phyloP scores from a whole-genome alignment of 106 monocot genomes.

The Posidonia australis region DNA sequence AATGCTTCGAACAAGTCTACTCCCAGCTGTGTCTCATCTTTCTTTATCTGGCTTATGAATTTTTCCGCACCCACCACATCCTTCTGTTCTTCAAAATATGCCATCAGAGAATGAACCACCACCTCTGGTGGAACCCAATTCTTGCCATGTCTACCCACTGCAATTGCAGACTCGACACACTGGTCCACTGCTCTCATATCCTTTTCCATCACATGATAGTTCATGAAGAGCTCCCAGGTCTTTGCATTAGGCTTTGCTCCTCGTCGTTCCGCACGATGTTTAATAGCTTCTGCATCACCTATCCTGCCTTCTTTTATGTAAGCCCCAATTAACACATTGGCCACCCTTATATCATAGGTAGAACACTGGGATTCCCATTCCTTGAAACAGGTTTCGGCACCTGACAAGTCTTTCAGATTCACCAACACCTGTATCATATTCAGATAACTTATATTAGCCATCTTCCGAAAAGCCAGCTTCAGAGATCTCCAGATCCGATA shows the following conservation, averaged over 20 bases:
- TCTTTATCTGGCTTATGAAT: conserved; percentile 48
- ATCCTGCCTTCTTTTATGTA: conserved; percentile 62
- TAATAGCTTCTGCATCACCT: conserved; percentile 48
- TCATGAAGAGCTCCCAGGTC: conserved; percentile 90
- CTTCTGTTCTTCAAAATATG: conserved; percentile 54
- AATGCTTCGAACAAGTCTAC: conserved; percentile 51
- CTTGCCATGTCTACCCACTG: conserved; percentile 45
- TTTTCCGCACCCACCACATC: conserved; percentile 58
- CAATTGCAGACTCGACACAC: conserved; percentile 61
- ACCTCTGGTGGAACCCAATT: conserved; percentile 55
- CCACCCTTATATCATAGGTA: conserved; percentile 69
- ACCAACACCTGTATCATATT: conserved; percentile 88
- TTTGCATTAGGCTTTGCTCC: conserved; percentile 71
- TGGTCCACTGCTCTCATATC: conserved; percentile 47
- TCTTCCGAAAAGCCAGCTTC: conserved; percentile 48
- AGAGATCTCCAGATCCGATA: conserved; percentile 78
- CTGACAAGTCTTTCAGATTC: conserved; percentile 78
- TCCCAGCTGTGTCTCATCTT: conserved; percentile 26
- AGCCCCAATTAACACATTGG: conserved; percentile 57
- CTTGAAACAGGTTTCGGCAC: conserved; percentile 75
- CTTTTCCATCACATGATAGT: conserved; percentile 48
- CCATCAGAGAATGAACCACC: conserved; percentile 38
- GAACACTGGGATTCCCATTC: conserved; percentile 87
- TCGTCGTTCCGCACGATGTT: conserved; percentile 42
- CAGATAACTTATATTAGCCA: conserved; percentile 86